A percentile compares a stretch with the other conserved stretches of the same genome.
Conservation (phyloP, 2,329 filamentous ascomycete genomes). For the Claviceps spartinae region DNA sequence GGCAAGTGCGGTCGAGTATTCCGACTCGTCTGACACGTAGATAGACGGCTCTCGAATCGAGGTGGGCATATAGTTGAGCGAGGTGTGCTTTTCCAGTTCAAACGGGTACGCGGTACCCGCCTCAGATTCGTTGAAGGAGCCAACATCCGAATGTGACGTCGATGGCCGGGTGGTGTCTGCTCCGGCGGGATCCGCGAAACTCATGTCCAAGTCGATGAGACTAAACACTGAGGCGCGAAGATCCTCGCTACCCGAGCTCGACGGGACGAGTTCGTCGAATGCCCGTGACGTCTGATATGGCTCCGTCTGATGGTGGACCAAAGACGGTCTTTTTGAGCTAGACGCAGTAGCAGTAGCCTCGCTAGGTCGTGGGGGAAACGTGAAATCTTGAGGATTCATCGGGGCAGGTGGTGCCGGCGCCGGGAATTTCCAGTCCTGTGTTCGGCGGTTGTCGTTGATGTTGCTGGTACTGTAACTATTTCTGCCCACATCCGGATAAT, state of each 20-base stretch:
- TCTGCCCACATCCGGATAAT: slow-evolving; percentile 39
- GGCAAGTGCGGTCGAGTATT: slow-evolving; percentile 27
- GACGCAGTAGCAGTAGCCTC: slow-evolving; percentile 13
- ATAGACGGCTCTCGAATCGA: slow-evolving; percentile 41
- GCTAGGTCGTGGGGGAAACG: slow-evolving; percentile 34
- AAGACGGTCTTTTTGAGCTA: slow-evolving; percentile 25
- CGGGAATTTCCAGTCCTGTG: slow-evolving; percentile 46
- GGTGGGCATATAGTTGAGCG: slow-evolving; percentile 32
- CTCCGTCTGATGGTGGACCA: slow-evolving; percentile 39
- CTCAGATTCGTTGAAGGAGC: slow-evolving; percentile 42
- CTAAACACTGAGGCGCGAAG: slow-evolving; percentile 31
- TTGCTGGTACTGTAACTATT: slow-evolving; percentile 9
- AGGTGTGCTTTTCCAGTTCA: slow-evolving; percentile 49
- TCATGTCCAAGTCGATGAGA: slow-evolving; percentile 42
- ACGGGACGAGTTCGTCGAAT: slow-evolving; percentile 27
- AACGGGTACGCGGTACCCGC: slow-evolving; percentile 43
- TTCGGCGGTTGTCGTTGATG: slow-evolving; percentile 34
- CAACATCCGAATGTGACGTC: slow-evolving; percentile 45
- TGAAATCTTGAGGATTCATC: slow-evolving; percentile 37
- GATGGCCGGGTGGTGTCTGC: slow-evolving; percentile 41
- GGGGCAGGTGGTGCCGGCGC: slow-evolving; percentile 33
- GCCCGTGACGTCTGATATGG: slow-evolving; percentile 29
- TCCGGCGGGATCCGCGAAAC: slow-evolving; percentile 32
- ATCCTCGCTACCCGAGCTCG: slow-evolving; percentile 19
- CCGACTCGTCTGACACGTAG: slow-evolving; percentile 46